Evolutionary conservation across 2,329 filamentous ascomycete genomes (phyloP).

Genomic region (Aspergillus floridensis): DNA sequence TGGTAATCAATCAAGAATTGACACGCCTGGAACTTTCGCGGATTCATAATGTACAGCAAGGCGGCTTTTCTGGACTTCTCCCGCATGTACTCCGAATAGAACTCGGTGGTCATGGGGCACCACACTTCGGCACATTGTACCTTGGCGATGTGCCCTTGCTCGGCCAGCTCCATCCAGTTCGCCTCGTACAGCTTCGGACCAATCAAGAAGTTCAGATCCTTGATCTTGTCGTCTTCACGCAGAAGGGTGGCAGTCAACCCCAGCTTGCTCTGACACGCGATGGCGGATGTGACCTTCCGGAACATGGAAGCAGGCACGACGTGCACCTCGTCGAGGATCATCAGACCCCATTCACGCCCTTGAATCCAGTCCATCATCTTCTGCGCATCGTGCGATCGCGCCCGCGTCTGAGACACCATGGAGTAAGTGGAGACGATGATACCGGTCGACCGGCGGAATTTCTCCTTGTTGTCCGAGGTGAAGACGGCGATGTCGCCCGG

Average conservation of each 20-base stretch:
- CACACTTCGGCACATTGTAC: conserved; percentile 98
- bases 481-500: conserved; percentile 92
- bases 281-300: conserved; percentile 84
- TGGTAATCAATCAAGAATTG: conserved; percentile 99
- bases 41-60: conserved; percentile 93
- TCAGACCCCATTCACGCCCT: conserved; percentile 89
- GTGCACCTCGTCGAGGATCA: conserved; percentile 96
- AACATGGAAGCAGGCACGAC: conserved; percentile 97
- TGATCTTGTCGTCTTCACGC: conserved; percentile 97
- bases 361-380: conserved; percentile 97
- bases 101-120: conserved; percentile 99
- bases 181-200: conserved; percentile 97
- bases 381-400: conserved; percentile 84
- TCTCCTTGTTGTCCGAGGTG: conserved; percentile 85
- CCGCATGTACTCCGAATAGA: conserved; percentile 88
- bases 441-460: conserved; percentile 83
- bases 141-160: conserved; percentile 93
- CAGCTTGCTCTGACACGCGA: conserved; percentile 93
- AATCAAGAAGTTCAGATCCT: conserved; percentile 94
- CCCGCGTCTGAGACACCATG: conserved; percentile 92
- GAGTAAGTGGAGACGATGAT: conserved; percentile 98
- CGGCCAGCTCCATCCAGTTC: conserved; percentile 98
- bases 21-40: conserved; percentile 92
- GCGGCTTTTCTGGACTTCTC: conserved; percentile 65
- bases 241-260: conserved; percentile 91